Percentiles rank a stretch among this genome's conserved stretches.
Conservation (phyloP, 176 grass and related monocot species). For the Chloris gayana region DNA sequence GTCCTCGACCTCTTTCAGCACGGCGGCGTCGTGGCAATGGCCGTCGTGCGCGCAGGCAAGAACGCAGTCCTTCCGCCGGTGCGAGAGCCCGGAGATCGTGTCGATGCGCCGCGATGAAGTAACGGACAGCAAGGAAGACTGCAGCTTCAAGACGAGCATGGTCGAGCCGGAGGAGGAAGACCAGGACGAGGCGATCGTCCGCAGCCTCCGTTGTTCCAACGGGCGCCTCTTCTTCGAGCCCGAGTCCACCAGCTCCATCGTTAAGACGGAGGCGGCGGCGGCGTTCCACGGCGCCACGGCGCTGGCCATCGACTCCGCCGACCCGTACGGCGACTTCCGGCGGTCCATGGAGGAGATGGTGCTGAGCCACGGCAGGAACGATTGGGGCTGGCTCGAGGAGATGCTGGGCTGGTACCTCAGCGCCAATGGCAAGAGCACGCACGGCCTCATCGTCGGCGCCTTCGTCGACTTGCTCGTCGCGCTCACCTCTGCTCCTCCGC, state of each 20-base stretch:
- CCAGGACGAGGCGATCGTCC: slow-evolving; percentile 41
- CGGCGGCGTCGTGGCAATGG: slow-evolving; percentile 43
- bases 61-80: slow-evolving; percentile 42
- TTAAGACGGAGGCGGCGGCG: slow-evolving; percentile 5
- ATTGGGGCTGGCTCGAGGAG: slow-evolving; percentile 87
- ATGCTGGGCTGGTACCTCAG: slow-evolving; percentile 83
- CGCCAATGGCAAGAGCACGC: slow-evolving; percentile 74
- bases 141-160: slow-evolving; percentile 12
- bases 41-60: slow-evolving; percentile 45
- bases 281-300: slow-evolving; percentile 57
- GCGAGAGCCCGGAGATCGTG: slow-evolving; percentile 17
- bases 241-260: slow-evolving; percentile 52
- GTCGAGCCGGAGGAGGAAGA: background rate
- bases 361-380: slow-evolving; percentile 50
- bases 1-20: slow-evolving; percentile 31
- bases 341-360: slow-evolving; percentile 93
- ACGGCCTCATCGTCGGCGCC: slow-evolving; percentile 73
- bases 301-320: slow-evolving; percentile 59
- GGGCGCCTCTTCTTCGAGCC: slow-evolving; percentile 57
- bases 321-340: slow-evolving; percentile 77
- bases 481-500: slow-evolving; percentile 43
- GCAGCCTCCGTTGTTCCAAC: slow-evolving; percentile 46
- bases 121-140: background rate
- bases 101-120: slow-evolving; percentile 17
- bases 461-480: slow-evolving; percentile 74